Evolutionary conservation across 139 green algal species (phyloP), one percentile per base, ranked within the genome.

Genomic region (Picochlorum sp.): DNA sequence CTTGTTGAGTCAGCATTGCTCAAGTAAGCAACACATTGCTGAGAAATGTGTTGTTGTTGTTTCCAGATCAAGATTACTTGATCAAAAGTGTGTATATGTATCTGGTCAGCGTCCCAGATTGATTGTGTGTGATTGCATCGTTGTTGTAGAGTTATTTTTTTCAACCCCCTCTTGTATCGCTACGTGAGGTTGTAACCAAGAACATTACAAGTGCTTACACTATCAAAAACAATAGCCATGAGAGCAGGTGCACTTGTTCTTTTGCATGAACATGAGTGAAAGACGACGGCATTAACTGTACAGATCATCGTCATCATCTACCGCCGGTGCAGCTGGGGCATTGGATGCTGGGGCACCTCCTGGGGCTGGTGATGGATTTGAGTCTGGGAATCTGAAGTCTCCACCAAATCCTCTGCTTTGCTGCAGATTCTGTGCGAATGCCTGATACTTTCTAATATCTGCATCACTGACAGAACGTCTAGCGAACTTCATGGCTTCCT

Each of bases 401-500:
- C 79, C 85, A 24, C 94, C 94, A 69, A 98, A 96, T 55, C 94
- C 94, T 52, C 94, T 87, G 16, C 70, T 86, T 80, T 98, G 93
- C 80, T 96, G 91, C 80, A 99, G 80, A 49, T 88, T 99, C 80
- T 98, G 88, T 21, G 90, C 89, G 77, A 98, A 98, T 4, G 91
- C 81, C 67, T 88, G 79, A 79, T 97, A 97, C 82, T 95, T 97
- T 69, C 92, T 88, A 71, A 98, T 98, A 81, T 98, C 92, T 11
- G 88, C 92, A 66, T 98, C 91, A 18, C 61, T 84, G 11, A 98
- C 92, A 20, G 78, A 92, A 30, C 90, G 77, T 37, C 93, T 83
- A 4, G 94, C 94, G 74, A 86, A 97, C 83, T 97, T 96, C 94
- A 99, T 99, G 57, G 91, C 88, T 78, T 99, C 94, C 83, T 99